Percentiles rank a stretch among this genome's conserved stretches.
Conservation (phyloP, 2,329 filamentous ascomycete species). For the Hypoxylon sp. region DNA sequence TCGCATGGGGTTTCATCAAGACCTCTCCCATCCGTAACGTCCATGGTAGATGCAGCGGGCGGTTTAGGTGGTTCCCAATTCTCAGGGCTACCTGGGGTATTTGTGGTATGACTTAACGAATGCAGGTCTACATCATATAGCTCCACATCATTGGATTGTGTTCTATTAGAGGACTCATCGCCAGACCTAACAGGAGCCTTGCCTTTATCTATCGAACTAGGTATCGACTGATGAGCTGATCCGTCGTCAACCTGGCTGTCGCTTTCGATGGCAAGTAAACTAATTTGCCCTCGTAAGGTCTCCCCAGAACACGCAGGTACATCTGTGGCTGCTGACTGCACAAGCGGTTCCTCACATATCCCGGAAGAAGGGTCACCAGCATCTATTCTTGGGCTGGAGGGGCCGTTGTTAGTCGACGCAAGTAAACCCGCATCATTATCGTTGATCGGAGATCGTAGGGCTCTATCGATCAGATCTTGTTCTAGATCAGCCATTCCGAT, state of each 20-base stretch:
- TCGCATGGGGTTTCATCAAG: slow-evolving; percentile 7
- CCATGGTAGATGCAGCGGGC: neutral
- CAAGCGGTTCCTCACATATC: slow-evolving; percentile 2
- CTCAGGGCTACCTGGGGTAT: slow-evolving; percentile 10
- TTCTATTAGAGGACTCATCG: slow-evolving; percentile 4
- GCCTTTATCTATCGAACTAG: slow-evolving; percentile 22
- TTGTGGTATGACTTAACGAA: neutral
- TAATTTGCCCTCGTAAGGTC: slow-evolving; percentile 5
- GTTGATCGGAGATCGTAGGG: slow-evolving; percentile 5
- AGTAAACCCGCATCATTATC: neutral
- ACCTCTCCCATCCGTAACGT: neutral
- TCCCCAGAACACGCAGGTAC: neutral
- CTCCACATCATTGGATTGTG: slow-evolving; percentile 3
- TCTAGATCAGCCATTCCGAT: slow-evolving; percentile 31
- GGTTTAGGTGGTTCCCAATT: neutral
- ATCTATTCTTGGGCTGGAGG: neutral
- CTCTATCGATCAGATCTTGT: slow-evolving; percentile 26
- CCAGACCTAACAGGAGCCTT: slow-evolving; percentile 27
- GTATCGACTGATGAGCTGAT: slow-evolving; percentile 2
- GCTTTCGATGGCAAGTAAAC: slow-evolving; percentile 6
- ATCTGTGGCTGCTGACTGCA: neutral
- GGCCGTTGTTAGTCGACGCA: slow-evolving; percentile 7
- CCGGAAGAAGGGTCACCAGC: neutral
- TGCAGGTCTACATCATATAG: slow-evolving; percentile 9
- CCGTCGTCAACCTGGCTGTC: slow-evolving; percentile 9